These are phyloP conservation scores for Wallemia mellicola DNA, from an alignment of 1,284 basidiomycete species.

Conservation along the genomic window DNA sequence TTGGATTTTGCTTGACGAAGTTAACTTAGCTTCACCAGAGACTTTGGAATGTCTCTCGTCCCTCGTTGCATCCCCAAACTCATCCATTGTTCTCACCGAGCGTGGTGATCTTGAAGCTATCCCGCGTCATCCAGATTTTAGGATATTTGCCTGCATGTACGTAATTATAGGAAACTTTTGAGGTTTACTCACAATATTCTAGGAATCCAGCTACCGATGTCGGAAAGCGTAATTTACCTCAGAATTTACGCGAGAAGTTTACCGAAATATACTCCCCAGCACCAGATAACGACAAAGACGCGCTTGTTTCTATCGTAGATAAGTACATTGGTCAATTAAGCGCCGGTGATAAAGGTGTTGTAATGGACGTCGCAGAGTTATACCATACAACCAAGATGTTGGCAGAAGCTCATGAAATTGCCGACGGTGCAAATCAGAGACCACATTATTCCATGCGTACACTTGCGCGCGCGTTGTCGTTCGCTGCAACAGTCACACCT, in stretches of 20 bases:
- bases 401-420: slow-evolving; percentile 47
- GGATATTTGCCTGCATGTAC: slow-evolving; percentile 88
- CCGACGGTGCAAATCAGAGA: slow-evolving; percentile 77
- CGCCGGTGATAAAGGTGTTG: slow-evolving; percentile 55
- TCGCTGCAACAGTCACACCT: slow-evolving; percentile 51
- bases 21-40: slow-evolving; percentile 81
- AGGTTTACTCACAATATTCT: neutral
- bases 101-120: slow-evolving; percentile 74
- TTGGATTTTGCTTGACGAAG: slow-evolving; percentile 89
- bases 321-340: slow-evolving; percentile 69
- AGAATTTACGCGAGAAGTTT: slow-evolving; percentile 66
- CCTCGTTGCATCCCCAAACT: slow-evolving; percentile 50
- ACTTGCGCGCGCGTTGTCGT: slow-evolving; percentile 64
- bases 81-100: slow-evolving; percentile 78
- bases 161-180: neutral
- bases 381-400: slow-evolving; percentile 59
- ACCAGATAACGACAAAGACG: slow-evolving; percentile 74
- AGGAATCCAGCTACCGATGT: slow-evolving; percentile 87
- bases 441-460: slow-evolving; percentile 97
- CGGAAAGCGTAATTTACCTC: slow-evolving; percentile 85
- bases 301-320: slow-evolving; percentile 54
- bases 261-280: slow-evolving; percentile 85
- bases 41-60: slow-evolving; percentile 76
- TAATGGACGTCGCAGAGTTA: slow-evolving; percentile 76
- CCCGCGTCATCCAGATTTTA: slow-evolving; percentile 74